These are phyloP conservation scores for Inonotus hispidus DNA, from an alignment of 1,284 basidiomycete species.

Conservation along the genomic window DNA sequence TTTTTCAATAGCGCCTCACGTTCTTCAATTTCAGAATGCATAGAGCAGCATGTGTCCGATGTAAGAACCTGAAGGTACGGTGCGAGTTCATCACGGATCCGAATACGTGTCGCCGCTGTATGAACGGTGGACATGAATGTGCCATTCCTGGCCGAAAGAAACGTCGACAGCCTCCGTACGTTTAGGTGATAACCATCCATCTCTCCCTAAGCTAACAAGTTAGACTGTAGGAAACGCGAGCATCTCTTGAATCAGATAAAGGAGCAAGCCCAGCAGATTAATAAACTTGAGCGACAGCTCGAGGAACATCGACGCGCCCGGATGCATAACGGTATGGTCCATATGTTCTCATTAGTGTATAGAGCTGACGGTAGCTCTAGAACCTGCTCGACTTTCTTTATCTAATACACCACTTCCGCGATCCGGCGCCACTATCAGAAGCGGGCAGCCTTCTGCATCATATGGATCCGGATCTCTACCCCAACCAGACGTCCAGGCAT, in stretches of 20 bases:
- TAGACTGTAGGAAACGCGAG: slow-evolving; percentile 58
- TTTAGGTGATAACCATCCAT: background rate
- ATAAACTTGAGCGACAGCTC: slow-evolving; percentile 59
- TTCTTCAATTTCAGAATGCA: background rate
- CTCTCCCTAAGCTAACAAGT: too few relatives aligned
- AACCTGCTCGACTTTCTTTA: slow-evolving; percentile 15
- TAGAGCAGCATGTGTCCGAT: slow-evolving; percentile 15
- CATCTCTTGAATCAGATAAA: slow-evolving; percentile 67
- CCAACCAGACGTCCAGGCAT: slow-evolving; percentile 49
- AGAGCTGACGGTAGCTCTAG: slow-evolving; percentile 5
- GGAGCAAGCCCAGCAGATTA: slow-evolving; percentile 63
- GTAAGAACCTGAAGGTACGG: slow-evolving; percentile 18
- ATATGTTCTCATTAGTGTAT: slow-evolving; percentile 18
- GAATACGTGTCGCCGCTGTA: slow-evolving; percentile 14
- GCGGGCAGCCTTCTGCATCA: background rate
- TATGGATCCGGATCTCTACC: slow-evolving; percentile 14
- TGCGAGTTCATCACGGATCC: slow-evolving; percentile 19
- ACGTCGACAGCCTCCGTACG: slow-evolving; percentile 16
- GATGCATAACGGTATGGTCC: slow-evolving; percentile 17
- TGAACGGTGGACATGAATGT: slow-evolving; percentile 18
- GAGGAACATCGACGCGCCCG: slow-evolving; percentile 34
- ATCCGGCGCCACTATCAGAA: background rate
- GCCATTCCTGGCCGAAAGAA: slow-evolving; percentile 17
- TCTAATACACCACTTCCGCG: slow-evolving; percentile 14
- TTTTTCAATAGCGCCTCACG: background rate